phyloP scores from a whole-genome alignment of 2,329 filamentous ascomycete genomes.

The Colletotrichum abscissum region DNA sequence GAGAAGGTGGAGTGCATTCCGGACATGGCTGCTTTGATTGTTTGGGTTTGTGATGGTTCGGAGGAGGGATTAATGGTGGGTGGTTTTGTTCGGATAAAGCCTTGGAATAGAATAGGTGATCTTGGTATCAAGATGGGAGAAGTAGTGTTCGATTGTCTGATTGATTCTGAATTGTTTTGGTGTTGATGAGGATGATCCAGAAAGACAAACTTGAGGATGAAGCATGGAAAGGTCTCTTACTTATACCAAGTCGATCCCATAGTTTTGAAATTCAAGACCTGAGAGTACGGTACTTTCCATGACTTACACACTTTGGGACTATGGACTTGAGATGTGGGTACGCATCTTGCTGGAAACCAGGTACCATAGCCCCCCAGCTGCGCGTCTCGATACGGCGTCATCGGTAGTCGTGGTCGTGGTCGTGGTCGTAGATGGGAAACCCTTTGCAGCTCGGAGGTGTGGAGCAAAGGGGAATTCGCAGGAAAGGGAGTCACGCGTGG shows the following conservation, averaged over 20 bases:
- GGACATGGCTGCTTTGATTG: constrained; percentile 18
- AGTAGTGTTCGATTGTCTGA: neutral
- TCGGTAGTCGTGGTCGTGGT: neutral
- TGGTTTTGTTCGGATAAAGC: neutral
- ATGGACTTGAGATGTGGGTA: neutral
- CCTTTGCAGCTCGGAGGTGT: neutral
- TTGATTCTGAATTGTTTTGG: neutral
- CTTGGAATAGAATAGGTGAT: neutral
- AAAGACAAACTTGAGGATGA: neutral
- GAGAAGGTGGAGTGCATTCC: constrained; percentile 31
- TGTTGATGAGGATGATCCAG: neutral
- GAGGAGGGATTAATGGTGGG: neutral
- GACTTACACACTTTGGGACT: neutral
- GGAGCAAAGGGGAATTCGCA: neutral
- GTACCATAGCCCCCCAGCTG: neutral
- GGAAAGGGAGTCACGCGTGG: neutral
- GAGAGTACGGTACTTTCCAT: neutral
- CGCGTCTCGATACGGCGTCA: neutral
- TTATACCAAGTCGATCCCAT: constrained; percentile 14
- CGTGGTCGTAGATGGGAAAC: too few species aligned
- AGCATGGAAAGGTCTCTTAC: constrained; percentile 5
- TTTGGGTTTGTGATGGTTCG: neutral
- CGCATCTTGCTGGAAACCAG: neutral
- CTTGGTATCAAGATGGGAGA: neutral
- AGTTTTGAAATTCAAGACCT: neutral